These are phyloP conservation scores for Phytophthora cactorum DNA, from an alignment of 352 stramenopile species.

Conservation along the genomic window DNA sequence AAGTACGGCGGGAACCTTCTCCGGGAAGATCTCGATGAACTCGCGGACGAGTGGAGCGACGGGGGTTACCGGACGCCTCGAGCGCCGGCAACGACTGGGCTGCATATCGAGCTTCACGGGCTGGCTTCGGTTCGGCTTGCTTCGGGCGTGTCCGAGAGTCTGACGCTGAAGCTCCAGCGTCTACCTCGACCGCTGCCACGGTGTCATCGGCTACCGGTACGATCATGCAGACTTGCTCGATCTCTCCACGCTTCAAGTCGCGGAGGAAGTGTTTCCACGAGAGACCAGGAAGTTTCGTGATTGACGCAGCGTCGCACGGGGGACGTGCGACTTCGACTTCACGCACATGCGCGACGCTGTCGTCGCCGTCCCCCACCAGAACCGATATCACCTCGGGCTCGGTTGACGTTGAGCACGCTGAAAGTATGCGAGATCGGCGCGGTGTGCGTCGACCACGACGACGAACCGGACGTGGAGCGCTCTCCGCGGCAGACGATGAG, in stretches of 20 bases:
- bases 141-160: slow-evolving; percentile 9
- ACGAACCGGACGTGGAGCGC: too few relatives aligned
- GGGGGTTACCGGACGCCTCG: slow-evolving; percentile 2
- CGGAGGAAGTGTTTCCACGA: too few relatives aligned
- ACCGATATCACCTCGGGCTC: too few relatives aligned
- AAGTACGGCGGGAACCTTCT: too few relatives aligned
- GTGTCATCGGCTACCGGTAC: slow-evolving; percentile 1
- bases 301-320: slow-evolving; percentile 1
- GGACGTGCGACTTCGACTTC: too few relatives aligned
- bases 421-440: too few relatives aligned
- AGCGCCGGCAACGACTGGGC: slow-evolving; percentile 20
- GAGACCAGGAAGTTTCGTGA: slow-evolving; percentile 1
- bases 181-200: slow-evolving; percentile 3
- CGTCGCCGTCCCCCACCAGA: too few relatives aligned
- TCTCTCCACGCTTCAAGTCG: slow-evolving; percentile 21
- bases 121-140: slow-evolving; percentile 14
- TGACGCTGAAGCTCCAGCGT: background rate
- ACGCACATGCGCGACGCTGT: too few relatives aligned
- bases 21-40: too few relatives aligned
- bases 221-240: slow-evolving; percentile 31
- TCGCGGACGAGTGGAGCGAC: slow-evolving; percentile 1
- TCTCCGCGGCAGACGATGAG: too few relatives aligned
- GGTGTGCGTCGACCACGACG: too few relatives aligned
- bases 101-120: slow-evolving; percentile 20
- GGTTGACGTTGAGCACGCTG: too few relatives aligned